Conservation (phyloP, 805 yeast species). For the Metschnikowia corniflorae region DNA sequence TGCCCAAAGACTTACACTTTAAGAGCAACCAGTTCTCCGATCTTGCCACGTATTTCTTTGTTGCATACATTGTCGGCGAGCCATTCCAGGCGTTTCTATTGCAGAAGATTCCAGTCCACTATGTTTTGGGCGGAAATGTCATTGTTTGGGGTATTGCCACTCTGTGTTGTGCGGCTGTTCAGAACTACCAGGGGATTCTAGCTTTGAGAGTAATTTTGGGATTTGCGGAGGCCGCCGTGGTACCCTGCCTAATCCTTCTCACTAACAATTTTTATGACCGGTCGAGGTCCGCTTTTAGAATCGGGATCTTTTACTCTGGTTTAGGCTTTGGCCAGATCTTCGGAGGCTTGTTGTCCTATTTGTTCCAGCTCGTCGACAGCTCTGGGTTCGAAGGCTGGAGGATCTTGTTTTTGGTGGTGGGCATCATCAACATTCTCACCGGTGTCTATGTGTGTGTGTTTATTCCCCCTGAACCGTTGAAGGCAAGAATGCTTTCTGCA, state of each 20-base stretch:
- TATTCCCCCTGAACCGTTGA: slow-evolving; percentile 19
- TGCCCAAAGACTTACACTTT: slow-evolving; percentile 11
- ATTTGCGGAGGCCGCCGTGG: too few species aligned
- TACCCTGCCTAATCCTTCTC: too few species aligned
- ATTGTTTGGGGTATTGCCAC: slow-evolving; percentile 16
- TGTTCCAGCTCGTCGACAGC: slow-evolving; percentile 16
- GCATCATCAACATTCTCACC: slow-evolving; percentile 13
- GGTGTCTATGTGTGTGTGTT: slow-evolving; percentile 17
- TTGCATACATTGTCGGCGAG: slow-evolving; percentile 16
- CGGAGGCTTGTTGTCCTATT: slow-evolving; percentile 20
- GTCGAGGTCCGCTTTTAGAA: slow-evolving; percentile 11
- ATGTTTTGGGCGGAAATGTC: slow-evolving; percentile 14
- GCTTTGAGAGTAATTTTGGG: too few species aligned
- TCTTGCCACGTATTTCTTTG: slow-evolving; percentile 15
- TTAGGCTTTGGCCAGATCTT: slow-evolving; percentile 21
- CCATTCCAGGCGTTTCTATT: slow-evolving; percentile 14
- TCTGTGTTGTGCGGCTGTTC: slow-evolving; percentile 14
- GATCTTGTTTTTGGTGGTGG: slow-evolving; percentile 20
- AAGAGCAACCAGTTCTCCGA: slow-evolving; percentile 15
- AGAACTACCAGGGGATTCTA: too few species aligned
- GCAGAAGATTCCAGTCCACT: slow-evolving; percentile 15
- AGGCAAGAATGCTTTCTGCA: slow-evolving; percentile 13
- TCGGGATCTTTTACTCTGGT: slow-evolving; percentile 15
- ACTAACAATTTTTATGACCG: slow-evolving; percentile 13
- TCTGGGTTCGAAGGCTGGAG: slow-evolving; percentile 17